A percentile compares a stretch with the other conserved stretches of the same genome.
phyloP scores from a whole-genome alignment of 2,329 filamentous ascomycete species.

The Fusarium nanum region DNA sequence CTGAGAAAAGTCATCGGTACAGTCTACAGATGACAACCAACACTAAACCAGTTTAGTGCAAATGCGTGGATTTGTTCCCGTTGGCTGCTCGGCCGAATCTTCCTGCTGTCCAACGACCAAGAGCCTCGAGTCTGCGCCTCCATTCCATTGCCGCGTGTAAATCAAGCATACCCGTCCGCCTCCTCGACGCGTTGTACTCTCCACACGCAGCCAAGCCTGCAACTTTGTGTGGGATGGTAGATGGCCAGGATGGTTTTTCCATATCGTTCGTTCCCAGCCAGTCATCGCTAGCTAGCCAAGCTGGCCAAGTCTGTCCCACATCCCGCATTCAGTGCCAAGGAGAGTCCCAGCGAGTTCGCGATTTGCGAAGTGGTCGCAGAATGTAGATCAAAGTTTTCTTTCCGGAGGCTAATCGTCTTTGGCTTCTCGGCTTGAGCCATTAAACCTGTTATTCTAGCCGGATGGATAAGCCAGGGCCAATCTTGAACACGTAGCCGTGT shows the following conservation, averaged over 20 bases:
- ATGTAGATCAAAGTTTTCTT: conserved; percentile 26
- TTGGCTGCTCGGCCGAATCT: conserved; percentile 30
- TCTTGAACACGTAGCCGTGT: conserved; percentile 31
- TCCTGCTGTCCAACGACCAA: conserved; percentile 13
- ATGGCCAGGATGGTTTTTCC: not conserved
- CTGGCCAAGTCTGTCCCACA: conserved; percentile 28
- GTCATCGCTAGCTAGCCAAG: conserved; percentile 5
- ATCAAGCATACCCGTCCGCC: conserved; percentile 7
- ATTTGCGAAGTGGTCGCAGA: conserved; percentile 26
- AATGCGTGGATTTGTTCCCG: conserved; percentile 19
- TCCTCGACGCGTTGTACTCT: conserved; percentile 42
- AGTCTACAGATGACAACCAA: not conserved
- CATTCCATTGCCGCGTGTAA: conserved; percentile 35
- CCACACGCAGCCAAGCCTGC: conserved; percentile 31
- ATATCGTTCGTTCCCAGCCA: conserved; percentile 4
- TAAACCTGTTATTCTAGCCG: not conserved
- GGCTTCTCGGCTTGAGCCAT: conserved; percentile 3
- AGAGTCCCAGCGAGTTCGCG: conserved; percentile 8
- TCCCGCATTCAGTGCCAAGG: conserved; percentile 34
- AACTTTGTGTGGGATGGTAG: conserved; percentile 20
- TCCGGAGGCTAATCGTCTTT: not conserved
- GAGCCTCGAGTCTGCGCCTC: conserved; percentile 9
- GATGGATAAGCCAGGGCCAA: not conserved
- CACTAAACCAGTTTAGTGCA: not conserved
- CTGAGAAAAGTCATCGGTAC: conserved; percentile 6